A percentile compares a stretch with the other conserved stretches of the same genome.
Conservation (phyloP, 768 basidiomycete genomes). For the Brasilioporus rufonigricans region DNA sequence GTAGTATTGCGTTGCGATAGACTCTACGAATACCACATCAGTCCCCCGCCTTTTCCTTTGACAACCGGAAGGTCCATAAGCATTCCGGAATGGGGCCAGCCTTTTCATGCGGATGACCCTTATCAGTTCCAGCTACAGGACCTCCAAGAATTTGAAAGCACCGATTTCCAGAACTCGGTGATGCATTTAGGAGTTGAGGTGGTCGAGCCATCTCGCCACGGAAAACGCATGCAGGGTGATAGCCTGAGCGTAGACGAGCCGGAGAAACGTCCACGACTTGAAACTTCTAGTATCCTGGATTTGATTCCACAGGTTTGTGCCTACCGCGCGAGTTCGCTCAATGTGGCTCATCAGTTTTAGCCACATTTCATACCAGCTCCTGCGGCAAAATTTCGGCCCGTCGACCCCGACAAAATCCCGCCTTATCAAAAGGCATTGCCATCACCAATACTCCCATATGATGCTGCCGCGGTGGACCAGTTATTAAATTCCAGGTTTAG, state of each 20-base stretch:
- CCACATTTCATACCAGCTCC: constrained; percentile 22
- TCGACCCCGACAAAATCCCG: constrained; percentile 23
- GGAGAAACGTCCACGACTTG: constrained; percentile 35
- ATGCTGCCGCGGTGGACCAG: constrained; percentile 30
- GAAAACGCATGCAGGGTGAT: constrained; percentile 9
- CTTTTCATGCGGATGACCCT: constrained; percentile 25
- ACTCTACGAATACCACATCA: constrained; percentile 23
- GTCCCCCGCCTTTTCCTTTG: constrained; percentile 14
- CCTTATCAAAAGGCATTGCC: constrained; percentile 37
- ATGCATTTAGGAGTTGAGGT: neutral
- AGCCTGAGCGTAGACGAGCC: constrained; percentile 9
- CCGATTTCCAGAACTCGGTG: constrained; percentile 27
- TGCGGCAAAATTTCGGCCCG: constrained; percentile 12
- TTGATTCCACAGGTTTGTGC: constrained; percentile 46
- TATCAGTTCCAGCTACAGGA: constrained; percentile 38
- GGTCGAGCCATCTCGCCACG: neutral
- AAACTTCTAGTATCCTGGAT: constrained; percentile 34
- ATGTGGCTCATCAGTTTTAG: constrained; percentile 19
- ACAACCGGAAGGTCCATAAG: neutral
- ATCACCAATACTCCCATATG: constrained; percentile 36
- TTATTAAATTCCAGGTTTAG: constrained; percentile 33
- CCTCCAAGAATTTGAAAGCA: constrained; percentile 44
- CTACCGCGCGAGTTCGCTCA: neutral
- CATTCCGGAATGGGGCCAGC: constrained; percentile 41
- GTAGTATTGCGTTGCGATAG: constrained; percentile 16